Evolutionary conservation across 2,329 filamentous ascomycete genomes (phyloP).

Genomic region (Penicillium sp.): DNA sequence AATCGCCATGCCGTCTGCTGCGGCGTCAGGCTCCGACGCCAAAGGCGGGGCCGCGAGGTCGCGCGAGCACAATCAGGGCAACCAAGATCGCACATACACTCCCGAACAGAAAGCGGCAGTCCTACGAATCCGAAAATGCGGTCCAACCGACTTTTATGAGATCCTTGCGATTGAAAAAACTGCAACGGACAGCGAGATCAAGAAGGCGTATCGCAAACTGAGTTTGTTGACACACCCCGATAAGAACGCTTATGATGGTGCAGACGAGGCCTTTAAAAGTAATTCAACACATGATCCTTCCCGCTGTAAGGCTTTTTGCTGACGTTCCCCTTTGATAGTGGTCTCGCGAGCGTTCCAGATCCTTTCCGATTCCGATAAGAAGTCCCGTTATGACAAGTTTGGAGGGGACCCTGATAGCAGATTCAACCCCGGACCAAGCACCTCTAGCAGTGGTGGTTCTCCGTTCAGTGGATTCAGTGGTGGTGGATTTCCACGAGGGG

Average conservation of each 20-base stretch:
- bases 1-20: conserved; percentile 47
- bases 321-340: conserved; percentile 54
- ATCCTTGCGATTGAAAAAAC: conserved; percentile 77
- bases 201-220: conserved; percentile 96
- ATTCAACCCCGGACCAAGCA: conserved; percentile 62
- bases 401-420: conserved; percentile 91
- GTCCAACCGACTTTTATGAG: conserved; percentile 89
- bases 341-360: conserved; percentile 92
- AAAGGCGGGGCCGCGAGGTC: conserved; percentile 47
- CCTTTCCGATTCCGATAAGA: conserved; percentile 90
- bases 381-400: conserved; percentile 81
- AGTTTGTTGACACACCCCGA: conserved; percentile 95
- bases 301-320: background rate
- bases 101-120: conserved; percentile 90
- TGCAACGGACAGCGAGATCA: conserved; percentile 79
- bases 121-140: conserved; percentile 81
- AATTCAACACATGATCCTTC: conserved; percentile 35
- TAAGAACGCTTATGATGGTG: conserved; percentile 95
- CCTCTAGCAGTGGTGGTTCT: conserved; percentile 41
- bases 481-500: conserved; percentile 56
- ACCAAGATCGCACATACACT: conserved; percentile 68
- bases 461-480: conserved; percentile 50
- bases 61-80: conserved; percentile 55
- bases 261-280: conserved; percentile 97
- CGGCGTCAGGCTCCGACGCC: conserved; percentile 51